Conservation (phyloP, 129 eudicot species). For the Arctium lappa region DNA sequence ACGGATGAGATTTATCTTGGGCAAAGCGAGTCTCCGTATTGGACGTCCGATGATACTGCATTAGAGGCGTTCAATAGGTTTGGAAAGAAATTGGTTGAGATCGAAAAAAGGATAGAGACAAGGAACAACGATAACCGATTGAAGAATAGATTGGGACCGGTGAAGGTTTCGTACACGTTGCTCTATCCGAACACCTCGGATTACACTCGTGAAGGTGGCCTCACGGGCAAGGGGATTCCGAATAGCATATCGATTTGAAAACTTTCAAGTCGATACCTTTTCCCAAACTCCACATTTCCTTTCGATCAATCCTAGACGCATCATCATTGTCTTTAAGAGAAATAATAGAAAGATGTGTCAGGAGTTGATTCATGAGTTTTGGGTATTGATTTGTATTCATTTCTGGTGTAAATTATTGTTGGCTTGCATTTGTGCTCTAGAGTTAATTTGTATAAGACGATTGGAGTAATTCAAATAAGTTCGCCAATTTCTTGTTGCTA, state of each 20-base stretch:
- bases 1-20: conserved; percentile 61
- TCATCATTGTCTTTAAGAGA: too few relatives aligned
- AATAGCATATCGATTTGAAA: conserved; percentile 38
- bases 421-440: background rate
- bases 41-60: conserved; percentile 46
- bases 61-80: conserved; percentile 38
- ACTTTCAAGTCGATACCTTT: background rate
- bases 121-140: conserved; percentile 31
- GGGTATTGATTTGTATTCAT: background rate
- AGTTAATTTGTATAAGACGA: background rate
- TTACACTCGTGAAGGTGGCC: conserved; percentile 34
- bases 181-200: conserved; percentile 50
- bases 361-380: too few relatives aligned
- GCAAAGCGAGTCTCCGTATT: conserved; percentile 42
- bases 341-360: background rate
- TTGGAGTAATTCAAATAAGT: background rate
- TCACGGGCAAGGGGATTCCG: conserved; percentile 60
- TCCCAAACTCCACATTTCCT: too few relatives aligned
- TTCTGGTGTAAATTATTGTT: background rate
- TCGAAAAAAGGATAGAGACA: conserved; percentile 29
- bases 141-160: conserved; percentile 50
- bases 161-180: conserved; percentile 38
- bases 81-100: conserved; percentile 33
- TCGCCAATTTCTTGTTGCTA: background rate
- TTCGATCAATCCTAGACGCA: background rate